Base-by-base conservation (phyloP, 78 protist genomes). In the Dictyostelium citrinum region DNA sequence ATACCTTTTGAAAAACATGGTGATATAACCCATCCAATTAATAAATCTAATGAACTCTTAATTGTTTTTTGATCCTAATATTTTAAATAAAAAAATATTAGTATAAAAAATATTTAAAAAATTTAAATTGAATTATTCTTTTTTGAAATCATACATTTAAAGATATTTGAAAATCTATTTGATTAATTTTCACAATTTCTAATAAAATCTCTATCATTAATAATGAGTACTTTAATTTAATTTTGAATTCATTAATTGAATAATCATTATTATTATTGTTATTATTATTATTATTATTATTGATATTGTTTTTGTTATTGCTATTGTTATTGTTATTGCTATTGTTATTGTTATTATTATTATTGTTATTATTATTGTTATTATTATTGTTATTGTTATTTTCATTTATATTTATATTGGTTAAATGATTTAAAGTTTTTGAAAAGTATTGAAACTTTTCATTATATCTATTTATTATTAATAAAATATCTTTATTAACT, bases 21-120 rank as follows among this genome's bases (percentile, higher is more conserved):
- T 67, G 81, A 49, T 51, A 88, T 46, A 8, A 75, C 80, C 93
- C 93, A 88, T 22, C 85, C 70, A 24, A 88, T 67, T 20, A 88
- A 72, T 51, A 88, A 64, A 78, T 88, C 93, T 43, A 88, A 35
- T 39, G 84, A 22, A 31, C 72, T 33, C 67, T 88, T 88, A 5
- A 88, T 45, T 27, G 71, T 37, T 78, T 88, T 88, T 55, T 88
- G 84, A 68, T 78, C 75, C 93, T 84, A 39, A 39, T 39, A 39
- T 39, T 39, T 37, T 4, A 37, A 60, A 29, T 33, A 9, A 31
- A 9, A 51, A 35, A 1, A 7, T 75, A 39, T 7, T 17, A 4
- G 22, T 20, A 39, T 51, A 51, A 51, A n/a, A n/a, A n/a, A n/a
- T n/a, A n/a, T n/a, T n/a, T n/a, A n/a, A n/a, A n/a, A n/a, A n/a